Conservation (phyloP, 164 flowering plant species). For the Berberis vulgaris region DNA sequence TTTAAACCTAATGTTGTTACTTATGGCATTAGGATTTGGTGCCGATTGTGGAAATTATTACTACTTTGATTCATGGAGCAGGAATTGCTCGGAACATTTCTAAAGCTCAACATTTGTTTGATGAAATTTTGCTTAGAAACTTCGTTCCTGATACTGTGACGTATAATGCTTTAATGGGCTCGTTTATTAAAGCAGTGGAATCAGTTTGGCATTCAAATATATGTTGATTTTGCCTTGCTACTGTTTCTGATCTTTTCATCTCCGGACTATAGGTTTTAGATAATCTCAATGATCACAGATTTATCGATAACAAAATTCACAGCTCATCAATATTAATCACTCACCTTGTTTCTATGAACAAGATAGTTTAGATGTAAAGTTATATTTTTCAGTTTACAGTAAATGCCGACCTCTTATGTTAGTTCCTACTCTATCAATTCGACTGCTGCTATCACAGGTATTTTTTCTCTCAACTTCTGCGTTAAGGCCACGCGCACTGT, state of each 20-base stretch:
- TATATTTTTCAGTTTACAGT: conserved; percentile 7
- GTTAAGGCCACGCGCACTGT: conserved; percentile 97
- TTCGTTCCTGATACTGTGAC: conserved; percentile 51
- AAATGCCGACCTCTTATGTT: background rate
- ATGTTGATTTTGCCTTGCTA: too few species aligned
- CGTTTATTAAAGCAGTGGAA: conserved; percentile 36
- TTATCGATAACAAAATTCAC: background rate
- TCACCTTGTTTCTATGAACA: background rate
- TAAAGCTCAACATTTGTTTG: conserved; percentile 49
- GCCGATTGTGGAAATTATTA: conserved; percentile 55
- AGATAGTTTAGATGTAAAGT: background rate
- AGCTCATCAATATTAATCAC: background rate
- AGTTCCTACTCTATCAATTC: conserved; percentile 30
- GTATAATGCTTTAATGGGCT: conserved; percentile 63
- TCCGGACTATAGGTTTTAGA: too few species aligned
- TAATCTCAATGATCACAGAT: too few species aligned
- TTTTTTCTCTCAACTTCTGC: conserved; percentile 80
- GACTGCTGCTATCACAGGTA: conserved; percentile 76
- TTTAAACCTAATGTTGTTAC: conserved; percentile 52
- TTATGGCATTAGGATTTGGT: conserved; percentile 54
- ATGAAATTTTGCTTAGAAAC: conserved; percentile 39
- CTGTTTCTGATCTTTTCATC: too few species aligned
- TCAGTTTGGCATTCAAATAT: too few species aligned
- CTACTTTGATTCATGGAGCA: conserved; percentile 81
- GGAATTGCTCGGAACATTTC: conserved; percentile 45